These are phyloP conservation scores for Colletotrichum acutatum DNA, from an alignment of 2,329 filamentous ascomycete genomes.

Conservation along the genomic window DNA sequence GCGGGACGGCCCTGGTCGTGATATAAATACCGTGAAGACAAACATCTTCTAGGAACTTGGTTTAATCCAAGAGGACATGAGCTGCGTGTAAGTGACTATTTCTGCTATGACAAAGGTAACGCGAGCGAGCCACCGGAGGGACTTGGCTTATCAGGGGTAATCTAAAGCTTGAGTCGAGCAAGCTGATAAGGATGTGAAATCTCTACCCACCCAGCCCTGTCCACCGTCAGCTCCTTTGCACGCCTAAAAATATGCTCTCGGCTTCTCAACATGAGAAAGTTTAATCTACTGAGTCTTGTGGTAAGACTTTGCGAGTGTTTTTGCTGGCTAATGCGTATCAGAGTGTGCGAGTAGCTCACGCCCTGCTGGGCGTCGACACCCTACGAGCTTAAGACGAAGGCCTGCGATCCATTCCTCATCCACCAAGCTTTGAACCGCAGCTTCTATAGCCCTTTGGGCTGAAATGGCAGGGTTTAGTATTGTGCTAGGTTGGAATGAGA, in stretches of 20 bases:
- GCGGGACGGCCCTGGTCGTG: no score
- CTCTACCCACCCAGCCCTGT: not conserved
- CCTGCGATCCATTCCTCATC: not conserved
- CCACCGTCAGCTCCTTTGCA: not conserved
- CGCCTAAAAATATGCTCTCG: not conserved
- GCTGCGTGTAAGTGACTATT: no score
- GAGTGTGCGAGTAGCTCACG: not conserved
- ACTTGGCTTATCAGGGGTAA: not conserved
- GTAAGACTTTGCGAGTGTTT: not conserved
- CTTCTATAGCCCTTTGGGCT: not conserved
- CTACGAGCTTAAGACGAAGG: not conserved
- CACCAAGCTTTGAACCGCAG: no score
- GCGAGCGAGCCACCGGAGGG: no score
- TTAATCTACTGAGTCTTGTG: not conserved
- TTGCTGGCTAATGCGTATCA: fast-evolving
- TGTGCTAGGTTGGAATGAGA: not conserved
- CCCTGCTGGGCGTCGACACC: not conserved
- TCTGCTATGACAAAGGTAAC: no score
- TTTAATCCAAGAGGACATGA: no score
- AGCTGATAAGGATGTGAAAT: not conserved
- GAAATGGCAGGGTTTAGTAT: not conserved
- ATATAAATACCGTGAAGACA: no score
- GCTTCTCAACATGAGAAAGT: not conserved
- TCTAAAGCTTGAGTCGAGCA: not conserved
- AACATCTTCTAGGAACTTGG: no score